Conservation (phyloP, 192 early-diverging fungal species). For the Pilaira anomala region DNA sequence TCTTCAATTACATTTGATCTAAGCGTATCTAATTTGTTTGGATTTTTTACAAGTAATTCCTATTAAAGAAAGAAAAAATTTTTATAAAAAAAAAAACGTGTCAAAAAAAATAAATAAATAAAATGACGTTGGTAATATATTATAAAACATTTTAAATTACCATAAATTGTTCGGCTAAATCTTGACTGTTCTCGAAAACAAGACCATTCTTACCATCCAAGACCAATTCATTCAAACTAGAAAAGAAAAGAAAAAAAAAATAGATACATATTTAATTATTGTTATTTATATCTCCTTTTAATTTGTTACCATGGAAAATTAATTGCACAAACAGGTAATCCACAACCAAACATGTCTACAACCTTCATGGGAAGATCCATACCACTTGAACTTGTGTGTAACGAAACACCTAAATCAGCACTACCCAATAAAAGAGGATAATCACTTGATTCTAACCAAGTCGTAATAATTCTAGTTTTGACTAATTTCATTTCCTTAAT, state of each 20-base stretch:
- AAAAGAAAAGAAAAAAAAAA: background rate
- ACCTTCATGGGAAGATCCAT: conserved; percentile 98
- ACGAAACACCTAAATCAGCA: conserved; percentile 88
- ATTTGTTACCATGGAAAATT: conserved; percentile 49
- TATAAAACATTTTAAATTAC: conserved; percentile 31
- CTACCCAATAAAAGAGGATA: conserved; percentile 85
- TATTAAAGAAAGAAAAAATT: background rate
- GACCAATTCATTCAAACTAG: conserved; percentile 66
- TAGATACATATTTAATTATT: background rate
- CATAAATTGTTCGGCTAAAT: conserved; percentile 64
- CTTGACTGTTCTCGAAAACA: conserved; percentile 53
- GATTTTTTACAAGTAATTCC: conserved; percentile 19
- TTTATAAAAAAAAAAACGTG: background rate
- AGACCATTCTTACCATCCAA: conserved; percentile 60
- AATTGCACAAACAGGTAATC: conserved; percentile 82
- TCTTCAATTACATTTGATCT: conserved; percentile 25
- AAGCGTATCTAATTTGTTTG: conserved; percentile 11
- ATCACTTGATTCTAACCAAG: conserved; percentile 78
- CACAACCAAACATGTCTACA: conserved; percentile 98
- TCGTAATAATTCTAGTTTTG: conserved; percentile 66
- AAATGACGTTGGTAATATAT: background rate
- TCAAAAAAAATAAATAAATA: no score
- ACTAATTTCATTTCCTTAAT: conserved; percentile 51
- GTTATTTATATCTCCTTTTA: background rate
- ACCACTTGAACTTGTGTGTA: conserved; percentile 94